Evolutionary conservation across 139 green algal genomes (phyloP).

Genomic region (Chlamydomonas urium): DNA sequence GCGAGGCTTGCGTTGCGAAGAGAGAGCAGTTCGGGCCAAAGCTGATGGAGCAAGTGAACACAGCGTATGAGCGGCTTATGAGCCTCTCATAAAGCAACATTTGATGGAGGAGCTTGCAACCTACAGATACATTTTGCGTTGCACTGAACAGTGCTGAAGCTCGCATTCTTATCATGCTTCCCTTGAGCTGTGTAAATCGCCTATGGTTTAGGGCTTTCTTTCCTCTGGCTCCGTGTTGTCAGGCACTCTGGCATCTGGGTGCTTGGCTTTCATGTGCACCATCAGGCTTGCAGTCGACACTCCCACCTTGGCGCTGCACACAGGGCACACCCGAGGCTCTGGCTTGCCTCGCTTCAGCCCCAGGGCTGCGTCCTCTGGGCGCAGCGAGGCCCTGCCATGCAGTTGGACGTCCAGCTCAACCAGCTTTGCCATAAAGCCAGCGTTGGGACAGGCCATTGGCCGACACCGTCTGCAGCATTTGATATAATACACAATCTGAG

Average conservation of each 20-base stretch:
- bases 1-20: no score
- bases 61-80: no score
- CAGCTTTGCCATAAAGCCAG: constrained; percentile 73
- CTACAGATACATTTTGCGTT: no score
- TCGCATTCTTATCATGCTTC: no score
- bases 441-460: constrained; percentile 69
- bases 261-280: constrained; percentile 65
- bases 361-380: background rate
- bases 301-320: constrained; percentile 61
- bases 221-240: background rate
- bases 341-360: constrained; percentile 65
- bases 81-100: no score
- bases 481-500: background rate
- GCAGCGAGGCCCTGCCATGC: background rate
- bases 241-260: constrained; percentile 54
- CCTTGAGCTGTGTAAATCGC: no score
- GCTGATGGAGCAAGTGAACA: no score
- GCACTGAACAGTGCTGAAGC: no score
- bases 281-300: constrained; percentile 57
- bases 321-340: constrained; percentile 52
- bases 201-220: no score
- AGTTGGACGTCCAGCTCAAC: constrained; percentile 13
- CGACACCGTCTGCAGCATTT: constrained; percentile 17
- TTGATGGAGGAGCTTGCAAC: no score
- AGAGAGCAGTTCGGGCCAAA: no score